Base-by-base conservation (phyloP, 768 basidiomycete genomes). In the Pulveroboletus ravenelii region DNA sequence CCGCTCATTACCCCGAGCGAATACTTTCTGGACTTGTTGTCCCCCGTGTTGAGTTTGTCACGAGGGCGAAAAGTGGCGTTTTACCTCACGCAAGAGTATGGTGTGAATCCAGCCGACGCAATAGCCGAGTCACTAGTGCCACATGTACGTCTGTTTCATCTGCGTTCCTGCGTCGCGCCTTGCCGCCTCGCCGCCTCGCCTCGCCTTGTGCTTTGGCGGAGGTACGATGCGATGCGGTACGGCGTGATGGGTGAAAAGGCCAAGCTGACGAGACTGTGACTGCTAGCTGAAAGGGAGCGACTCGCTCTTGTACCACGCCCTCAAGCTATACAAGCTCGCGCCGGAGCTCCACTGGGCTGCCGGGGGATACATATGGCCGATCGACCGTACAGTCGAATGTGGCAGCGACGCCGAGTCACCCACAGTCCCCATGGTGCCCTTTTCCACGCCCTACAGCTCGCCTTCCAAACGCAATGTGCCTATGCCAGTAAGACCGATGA, bases 311-410 rank as follows among this genome's bases (percentile, higher is more conserved):
- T 89, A 87, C 64, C 85, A 87, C 45, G 84, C 87, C 3, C 69
- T 90, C 63, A 88, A 86, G 65, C 66, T 84, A 35, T 88, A 82
- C 73, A 89, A 89, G 52, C 79, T 91, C 41, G 66, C 71, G 1
- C 85, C 87, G 0, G 85, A 85, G 53, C 75, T 91, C 1, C 85
- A 85, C 52, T 91, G 87, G 84, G 81, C 83, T 15, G 89, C 89
- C 30, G 88, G 87, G 2, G 87, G 87, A 17, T 89, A 85, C 64
- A 74, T 91, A 53, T 91, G 89, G 89, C 82, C 87, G 0, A 73
- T 80, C 23, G 84, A 87, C 59, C 78, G 79, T 45, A 77, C 79
- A 0, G 83, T 89, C 17, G 85, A 89, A 59, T 76, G 79, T 48
- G 74, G 74, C 35, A 72, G 71, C 45, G 79, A 82, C 35, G 67